These are phyloP conservation scores for Mallotus nudiflorus DNA, from an alignment of 345 rosid genomes.

Conservation along the genomic window DNA sequence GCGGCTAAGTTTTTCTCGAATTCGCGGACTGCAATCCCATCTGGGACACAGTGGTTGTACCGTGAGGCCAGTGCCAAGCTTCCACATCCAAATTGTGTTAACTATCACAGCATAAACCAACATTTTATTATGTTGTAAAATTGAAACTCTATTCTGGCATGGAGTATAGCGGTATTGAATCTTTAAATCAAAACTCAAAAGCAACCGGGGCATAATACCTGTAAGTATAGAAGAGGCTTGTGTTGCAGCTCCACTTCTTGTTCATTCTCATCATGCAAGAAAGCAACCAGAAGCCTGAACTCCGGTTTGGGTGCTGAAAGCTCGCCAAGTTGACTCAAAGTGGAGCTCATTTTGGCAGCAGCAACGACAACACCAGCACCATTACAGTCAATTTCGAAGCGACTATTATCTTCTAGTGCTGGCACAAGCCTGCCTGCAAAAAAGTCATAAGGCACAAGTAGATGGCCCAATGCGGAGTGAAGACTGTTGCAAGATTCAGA, in stretches of 20 bases:
- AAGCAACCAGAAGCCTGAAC: conserved; percentile 12
- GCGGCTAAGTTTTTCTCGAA: conserved; percentile 19
- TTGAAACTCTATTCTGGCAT: no score
- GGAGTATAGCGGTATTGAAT: no score
- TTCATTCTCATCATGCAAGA: conserved; percentile 22
- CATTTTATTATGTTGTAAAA: no score
- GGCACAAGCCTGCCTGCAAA: conserved; percentile 23
- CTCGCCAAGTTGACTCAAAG: conserved; percentile 17
- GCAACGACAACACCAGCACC: conserved; percentile 25
- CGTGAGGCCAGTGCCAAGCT: conserved; percentile 24
- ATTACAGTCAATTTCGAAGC: conserved; percentile 27
- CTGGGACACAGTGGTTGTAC: conserved; percentile 25
- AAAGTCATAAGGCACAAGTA: conserved; percentile 29
- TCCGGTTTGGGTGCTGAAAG: conserved; percentile 23
- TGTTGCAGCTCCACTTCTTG: conserved; percentile 7
- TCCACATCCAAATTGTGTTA: conserved; percentile 29
- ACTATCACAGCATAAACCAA: conserved; percentile 18
- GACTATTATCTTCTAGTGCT: background rate
- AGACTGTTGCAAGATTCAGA: conserved; percentile 10
- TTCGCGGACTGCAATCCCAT: conserved; percentile 17
- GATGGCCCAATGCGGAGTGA: conserved; percentile 1
- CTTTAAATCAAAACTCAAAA: conserved; percentile 3
- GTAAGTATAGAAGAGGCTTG: conserved; percentile 16
- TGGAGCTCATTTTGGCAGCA: conserved; percentile 14
- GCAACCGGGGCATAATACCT: conserved; percentile 4